Percentiles rank a stretch among this genome's conserved stretches.
These are phyloP conservation scores for Chalara sp. DNA, from an alignment of 2,329 filamentous ascomycete genomes.

Conservation along the genomic window DNA sequence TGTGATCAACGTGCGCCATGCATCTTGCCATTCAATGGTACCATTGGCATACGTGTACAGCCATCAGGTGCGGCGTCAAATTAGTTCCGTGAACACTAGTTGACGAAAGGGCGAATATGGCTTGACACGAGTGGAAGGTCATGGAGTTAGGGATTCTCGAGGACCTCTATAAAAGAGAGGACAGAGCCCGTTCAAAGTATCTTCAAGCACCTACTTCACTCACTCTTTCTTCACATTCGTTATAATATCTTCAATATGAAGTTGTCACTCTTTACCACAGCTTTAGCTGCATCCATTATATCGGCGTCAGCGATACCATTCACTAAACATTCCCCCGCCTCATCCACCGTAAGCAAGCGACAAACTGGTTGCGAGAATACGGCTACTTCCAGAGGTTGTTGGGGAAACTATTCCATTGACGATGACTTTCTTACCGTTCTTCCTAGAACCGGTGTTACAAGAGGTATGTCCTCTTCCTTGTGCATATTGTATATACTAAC, in stretches of 20 bases:
- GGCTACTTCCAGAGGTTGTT: slow-evolving; percentile 24
- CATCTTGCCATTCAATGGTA: no score
- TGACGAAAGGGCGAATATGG: no score
- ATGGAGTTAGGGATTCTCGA: no score
- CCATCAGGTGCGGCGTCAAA: no score
- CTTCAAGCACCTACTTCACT: no score
- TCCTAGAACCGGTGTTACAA: slow-evolving; percentile 28
- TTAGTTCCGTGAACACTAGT: no score
- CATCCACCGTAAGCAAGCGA: slow-evolving; percentile 3
- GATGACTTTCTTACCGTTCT: slow-evolving; percentile 23
- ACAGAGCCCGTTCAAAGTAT: no score
- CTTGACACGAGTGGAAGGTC: no score
- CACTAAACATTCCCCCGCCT: slow-evolving; percentile 5
- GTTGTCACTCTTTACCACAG: slow-evolving; percentile 14
- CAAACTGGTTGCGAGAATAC: slow-evolving; percentile 21
- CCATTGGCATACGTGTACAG: no score
- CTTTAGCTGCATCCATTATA: slow-evolving; percentile 13
- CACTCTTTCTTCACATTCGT: neutral
- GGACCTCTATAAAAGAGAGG: no score
- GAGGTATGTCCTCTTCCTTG: slow-evolving; percentile 15
- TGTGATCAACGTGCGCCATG: no score
- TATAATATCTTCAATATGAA: slow-evolving; percentile 18
- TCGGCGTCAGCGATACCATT: slow-evolving; percentile 14
- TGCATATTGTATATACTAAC: neutral
- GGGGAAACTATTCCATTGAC: slow-evolving; percentile 25